Conservation (phyloP, 2,329 filamentous ascomycete genomes). For the Pseudogymnoascus sp. region DNA sequence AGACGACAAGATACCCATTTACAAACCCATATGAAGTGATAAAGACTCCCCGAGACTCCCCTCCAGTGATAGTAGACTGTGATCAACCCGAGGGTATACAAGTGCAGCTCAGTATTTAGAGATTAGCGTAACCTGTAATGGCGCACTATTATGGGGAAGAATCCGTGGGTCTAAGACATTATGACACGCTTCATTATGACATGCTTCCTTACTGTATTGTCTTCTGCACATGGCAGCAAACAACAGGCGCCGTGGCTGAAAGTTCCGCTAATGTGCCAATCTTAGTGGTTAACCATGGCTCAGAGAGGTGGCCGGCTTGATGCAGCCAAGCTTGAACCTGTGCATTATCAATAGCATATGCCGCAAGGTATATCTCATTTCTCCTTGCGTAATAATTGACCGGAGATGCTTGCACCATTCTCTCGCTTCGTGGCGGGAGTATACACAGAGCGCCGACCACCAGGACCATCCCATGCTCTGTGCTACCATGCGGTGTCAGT, state of each 20-base stretch:
- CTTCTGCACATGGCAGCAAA: neutral
- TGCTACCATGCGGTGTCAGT: neutral
- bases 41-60: neutral
- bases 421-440: neutral
- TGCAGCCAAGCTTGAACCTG: neutral
- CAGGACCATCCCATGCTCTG: neutral
- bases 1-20: neutral
- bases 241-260: neutral
- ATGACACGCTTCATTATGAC: neutral
- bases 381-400: neutral
- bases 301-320: neutral
- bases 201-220: neutral
- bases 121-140: neutral
- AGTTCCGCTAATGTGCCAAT: neutral
- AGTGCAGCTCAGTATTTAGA: neutral
- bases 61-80: neutral
- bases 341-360: neutral
- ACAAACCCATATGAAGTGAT: neutral
- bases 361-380: neutral
- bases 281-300: neutral
- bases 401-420: neutral
- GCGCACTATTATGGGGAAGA: neutral
- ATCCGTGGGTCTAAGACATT: neutral
- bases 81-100: neutral
- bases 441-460: neutral